Evolutionary conservation across 257 asterid genomes (phyloP).

Genomic region (Salvia hispanica): DNA sequence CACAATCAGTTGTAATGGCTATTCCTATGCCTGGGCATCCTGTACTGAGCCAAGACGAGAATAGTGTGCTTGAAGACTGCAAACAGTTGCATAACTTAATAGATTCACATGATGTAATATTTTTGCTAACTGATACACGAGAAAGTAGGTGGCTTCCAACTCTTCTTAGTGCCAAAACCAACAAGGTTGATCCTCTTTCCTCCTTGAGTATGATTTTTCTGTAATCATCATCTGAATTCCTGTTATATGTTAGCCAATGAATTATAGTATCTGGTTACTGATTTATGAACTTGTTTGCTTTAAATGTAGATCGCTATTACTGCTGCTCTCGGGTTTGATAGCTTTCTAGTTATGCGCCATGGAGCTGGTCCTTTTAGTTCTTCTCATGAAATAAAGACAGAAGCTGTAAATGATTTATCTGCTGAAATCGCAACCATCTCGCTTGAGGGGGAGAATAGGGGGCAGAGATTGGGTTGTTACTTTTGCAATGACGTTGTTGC

Average conservation of each 20-base stretch:
- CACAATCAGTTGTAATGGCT: conserved; percentile 80
- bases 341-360: conserved; percentile 97
- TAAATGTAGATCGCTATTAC: conserved; percentile 68
- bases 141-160: conserved; percentile 99
- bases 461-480: conserved; percentile 86
- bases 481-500: conserved; percentile 97
- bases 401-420: conserved; percentile 38
- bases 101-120: conserved; percentile 78
- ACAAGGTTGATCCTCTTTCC: conserved; percentile 60
- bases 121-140: conserved; percentile 90
- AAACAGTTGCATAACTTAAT: conserved; percentile 60
- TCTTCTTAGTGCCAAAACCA: conserved; percentile 79
- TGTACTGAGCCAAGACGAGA: conserved; percentile 66
- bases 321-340: conserved; percentile 95
- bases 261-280: conserved; percentile 5
- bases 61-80: conserved; percentile 71
- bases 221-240: conserved; percentile 12
- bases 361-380: conserved; percentile 75
- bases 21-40: conserved; percentile 99
- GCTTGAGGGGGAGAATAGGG: conserved; percentile 34
- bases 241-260: conserved; percentile 9
- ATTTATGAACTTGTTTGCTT: conserved; percentile 28
- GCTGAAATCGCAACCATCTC: conserved; percentile 45
- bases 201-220: conserved; percentile 13
- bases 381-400: conserved; percentile 40